phyloP scores from a whole-genome alignment of 495 filamentous ascomycete genomes.

The Bacidia rubella region DNA sequence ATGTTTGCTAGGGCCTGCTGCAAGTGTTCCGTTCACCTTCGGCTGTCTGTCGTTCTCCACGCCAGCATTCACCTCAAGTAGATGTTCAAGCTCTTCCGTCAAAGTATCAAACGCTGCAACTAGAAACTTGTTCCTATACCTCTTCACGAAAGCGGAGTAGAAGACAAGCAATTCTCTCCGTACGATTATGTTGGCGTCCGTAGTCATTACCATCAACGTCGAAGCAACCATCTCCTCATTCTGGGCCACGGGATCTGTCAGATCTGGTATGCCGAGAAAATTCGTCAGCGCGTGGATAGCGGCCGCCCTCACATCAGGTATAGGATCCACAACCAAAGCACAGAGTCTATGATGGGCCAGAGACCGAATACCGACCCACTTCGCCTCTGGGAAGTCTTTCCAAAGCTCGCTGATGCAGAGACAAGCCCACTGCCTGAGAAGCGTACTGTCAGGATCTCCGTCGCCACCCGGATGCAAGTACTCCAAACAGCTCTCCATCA shows the following conservation, averaged over 20 bases:
- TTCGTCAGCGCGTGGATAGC: constrained; percentile 86
- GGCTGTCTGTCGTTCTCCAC: constrained; percentile 28
- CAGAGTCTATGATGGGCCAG: constrained; percentile 66
- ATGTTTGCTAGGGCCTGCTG: constrained; percentile 10
- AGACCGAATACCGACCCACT: constrained; percentile 81
- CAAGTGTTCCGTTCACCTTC: constrained; percentile 16
- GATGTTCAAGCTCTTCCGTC: constrained; percentile 63
- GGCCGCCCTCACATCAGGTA: constrained; percentile 88
- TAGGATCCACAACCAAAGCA: constrained; percentile 69
- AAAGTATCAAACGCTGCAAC: constrained; percentile 88
- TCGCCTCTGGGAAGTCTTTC: constrained; percentile 78
- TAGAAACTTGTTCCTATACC: constrained; percentile 84
- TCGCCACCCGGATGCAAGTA: constrained; percentile 40
- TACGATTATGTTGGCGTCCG: constrained; percentile 85
- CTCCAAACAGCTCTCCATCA: constrained; percentile 69
- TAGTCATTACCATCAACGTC: constrained; percentile 70
- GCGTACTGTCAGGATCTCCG: constrained; percentile 62
- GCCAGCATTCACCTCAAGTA: constrained; percentile 30
- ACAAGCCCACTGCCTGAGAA: constrained; percentile 91
- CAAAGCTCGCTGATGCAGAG: constrained; percentile 93
- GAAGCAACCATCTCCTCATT: constrained; percentile 82
- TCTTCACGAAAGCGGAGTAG: constrained; percentile 78
- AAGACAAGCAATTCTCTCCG: constrained; percentile 87
- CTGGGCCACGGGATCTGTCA: constrained; percentile 78
- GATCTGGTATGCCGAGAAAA: constrained; percentile 84